Conservation (phyloP, 1,284 basidiomycete species). For the Rhodotorula sp. region DNA sequence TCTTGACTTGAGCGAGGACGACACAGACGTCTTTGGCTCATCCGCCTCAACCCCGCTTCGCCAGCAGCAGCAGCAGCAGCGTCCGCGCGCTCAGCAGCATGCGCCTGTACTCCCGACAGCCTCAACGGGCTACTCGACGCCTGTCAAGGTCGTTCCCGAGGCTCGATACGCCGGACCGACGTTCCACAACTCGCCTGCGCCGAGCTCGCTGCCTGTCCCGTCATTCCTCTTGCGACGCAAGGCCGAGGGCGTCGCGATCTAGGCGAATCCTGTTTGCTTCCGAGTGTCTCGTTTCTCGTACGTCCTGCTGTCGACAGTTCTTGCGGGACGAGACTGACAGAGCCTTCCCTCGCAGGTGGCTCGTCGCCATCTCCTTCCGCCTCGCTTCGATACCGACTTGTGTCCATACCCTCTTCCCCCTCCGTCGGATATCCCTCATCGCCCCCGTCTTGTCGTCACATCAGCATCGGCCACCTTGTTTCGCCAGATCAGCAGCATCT, state of each 20-base stretch:
- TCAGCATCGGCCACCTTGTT: too few relatives aligned
- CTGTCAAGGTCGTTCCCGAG: constrained; percentile 17
- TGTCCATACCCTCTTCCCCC: too few relatives aligned
- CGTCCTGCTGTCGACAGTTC: too few relatives aligned
- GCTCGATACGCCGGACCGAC: constrained; percentile 39
- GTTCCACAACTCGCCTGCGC: constrained; percentile 39
- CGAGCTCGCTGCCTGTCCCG: constrained; percentile 33
- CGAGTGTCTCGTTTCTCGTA: too few relatives aligned
- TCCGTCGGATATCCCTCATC: too few relatives aligned
- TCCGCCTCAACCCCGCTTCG: background rate
- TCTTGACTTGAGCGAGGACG: constrained; percentile 13
- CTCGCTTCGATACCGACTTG: too few relatives aligned
- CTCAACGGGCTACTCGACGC: constrained; percentile 8
- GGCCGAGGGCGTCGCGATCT: constrained; percentile 1
- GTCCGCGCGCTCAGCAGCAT: background rate
- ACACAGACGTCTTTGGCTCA: background rate
- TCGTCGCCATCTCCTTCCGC: too few relatives aligned
- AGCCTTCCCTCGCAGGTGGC: too few relatives aligned
- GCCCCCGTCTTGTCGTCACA: too few relatives aligned
- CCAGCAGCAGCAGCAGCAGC: background rate
- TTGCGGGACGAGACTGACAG: too few relatives aligned
- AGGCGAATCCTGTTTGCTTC: background rate
- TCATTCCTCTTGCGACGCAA: constrained; percentile 32
- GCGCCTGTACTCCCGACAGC: background rate
- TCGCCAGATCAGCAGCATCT: too few relatives aligned